phyloP scores from a whole-genome alignment of 306 rosid species.

The Lablab purpureus region DNA sequence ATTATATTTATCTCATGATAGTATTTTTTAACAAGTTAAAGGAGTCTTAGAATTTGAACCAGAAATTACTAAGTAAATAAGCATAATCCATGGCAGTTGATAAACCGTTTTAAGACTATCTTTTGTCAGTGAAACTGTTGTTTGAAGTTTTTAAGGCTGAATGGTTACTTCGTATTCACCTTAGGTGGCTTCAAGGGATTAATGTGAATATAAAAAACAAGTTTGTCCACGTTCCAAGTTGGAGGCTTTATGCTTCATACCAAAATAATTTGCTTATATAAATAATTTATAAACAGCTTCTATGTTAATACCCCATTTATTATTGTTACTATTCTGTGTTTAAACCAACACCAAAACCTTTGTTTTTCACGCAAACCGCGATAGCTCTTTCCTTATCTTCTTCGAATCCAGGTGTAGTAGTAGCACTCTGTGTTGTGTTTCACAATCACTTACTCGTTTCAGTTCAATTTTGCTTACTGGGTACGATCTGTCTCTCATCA shows the following conservation, averaged over 20 bases:
- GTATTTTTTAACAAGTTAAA: too few relatives aligned
- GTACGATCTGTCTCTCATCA: slow-evolving; percentile 17
- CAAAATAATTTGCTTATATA: not conserved
- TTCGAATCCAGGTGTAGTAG: slow-evolving; percentile 12
- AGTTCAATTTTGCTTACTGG: not conserved
- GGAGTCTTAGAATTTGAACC: too few relatives aligned
- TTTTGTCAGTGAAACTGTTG: too few relatives aligned
- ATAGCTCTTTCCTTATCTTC: slow-evolving; percentile 42
- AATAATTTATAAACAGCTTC: not conserved
- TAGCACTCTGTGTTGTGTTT: not conserved
- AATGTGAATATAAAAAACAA: not conserved
- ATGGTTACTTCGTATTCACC: not conserved
- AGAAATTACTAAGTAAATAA: too few relatives aligned
- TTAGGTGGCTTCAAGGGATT: not conserved
- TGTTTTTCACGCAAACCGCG: slow-evolving; percentile 29
- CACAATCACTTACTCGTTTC: slow-evolving; percentile 23
- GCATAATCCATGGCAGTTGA: too few relatives aligned
- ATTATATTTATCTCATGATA: too few relatives aligned
- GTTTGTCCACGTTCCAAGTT: not conserved
- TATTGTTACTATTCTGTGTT: not conserved
- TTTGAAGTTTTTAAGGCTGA: too few relatives aligned
- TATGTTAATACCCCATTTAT: not conserved
- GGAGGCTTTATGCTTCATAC: not conserved
- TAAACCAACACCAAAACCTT: not conserved
- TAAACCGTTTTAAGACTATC: too few relatives aligned